Base-by-base conservation (phyloP, 352 stramenopile genomes). In the Phytophthora vignae region DNA sequence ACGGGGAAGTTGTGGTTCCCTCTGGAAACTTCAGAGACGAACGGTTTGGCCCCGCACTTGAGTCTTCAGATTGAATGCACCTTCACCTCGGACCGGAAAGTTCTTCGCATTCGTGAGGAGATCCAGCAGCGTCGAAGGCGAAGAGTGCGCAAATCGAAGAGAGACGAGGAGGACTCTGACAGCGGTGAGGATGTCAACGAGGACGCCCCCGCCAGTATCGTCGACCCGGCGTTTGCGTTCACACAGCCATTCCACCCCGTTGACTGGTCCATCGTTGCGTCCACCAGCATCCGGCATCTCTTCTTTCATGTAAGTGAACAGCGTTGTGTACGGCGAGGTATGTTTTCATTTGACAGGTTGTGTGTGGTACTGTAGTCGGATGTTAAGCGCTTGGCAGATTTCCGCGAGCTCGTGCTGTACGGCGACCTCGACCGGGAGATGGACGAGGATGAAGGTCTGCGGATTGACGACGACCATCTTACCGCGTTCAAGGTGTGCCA, bases 201-300 rank as follows among this genome's bases (percentile, higher is more conserved):
- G 11, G 48, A 64, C 2, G 17, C 60, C 19, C 12, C 27, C 19
- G 36, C 48, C 22, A 55, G 55, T 12, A 46, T 92, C 9, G 73
- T 65, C 0, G 84, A 93, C 64, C 88, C 86, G 25, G 58, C 73
- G 8, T 95, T 95, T 25, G 64, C 61, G 2, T 93, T 94, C 53
- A 80, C 70, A 3, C 59, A 77, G 10, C 88, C 86, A 29, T 83
- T 75, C 27, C 42, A 74, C 4, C 66, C 71, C 2, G 81, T 95
- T 21, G 76, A 95, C 8, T 95, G 88, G 88, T 78, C 81, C 3
- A 36, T 66, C 2, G 48, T 95, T 10, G 86, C 88, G 3, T 63
- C 73, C n/a, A 82, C 75, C 9, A 94, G 82, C 33, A 60, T 92
- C 15, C 69, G 78, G 12, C 76, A 88, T 9, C 80, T 95, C 44